Evolutionary conservation across 768 basidiomycete species (phyloP).

Genomic region (Bullera alba): DNA sequence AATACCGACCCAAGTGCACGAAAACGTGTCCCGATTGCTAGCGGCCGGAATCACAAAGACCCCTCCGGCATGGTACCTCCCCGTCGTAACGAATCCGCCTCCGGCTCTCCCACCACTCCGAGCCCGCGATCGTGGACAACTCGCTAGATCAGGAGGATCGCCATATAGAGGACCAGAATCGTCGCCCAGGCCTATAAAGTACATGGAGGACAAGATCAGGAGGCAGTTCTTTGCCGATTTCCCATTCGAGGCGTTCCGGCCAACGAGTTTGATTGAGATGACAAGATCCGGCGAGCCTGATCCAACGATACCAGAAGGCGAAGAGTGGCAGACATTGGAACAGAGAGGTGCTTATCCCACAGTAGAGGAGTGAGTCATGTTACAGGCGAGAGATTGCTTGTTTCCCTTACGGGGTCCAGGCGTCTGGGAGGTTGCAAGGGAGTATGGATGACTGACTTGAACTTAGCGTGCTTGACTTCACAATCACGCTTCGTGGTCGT

Average conservation of each 20-base stretch:
- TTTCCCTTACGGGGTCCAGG: too few relatives aligned
- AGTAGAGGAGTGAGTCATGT: conserved; percentile 80
- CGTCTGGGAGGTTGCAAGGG: too few relatives aligned
- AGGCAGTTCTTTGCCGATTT: conserved; percentile 91
- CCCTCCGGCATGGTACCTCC: conserved; percentile 74
- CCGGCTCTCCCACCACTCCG: conserved; percentile 63
- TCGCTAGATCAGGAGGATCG: conserved; percentile 13
- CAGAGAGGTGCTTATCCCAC: conserved; percentile 77
- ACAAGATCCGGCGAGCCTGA: conserved; percentile 15
- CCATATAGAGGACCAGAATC: conserved; percentile 30
- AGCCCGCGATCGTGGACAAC: background rate
- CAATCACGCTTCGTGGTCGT: too few relatives aligned
- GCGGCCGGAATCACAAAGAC: conserved; percentile 57
- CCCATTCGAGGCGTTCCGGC: conserved; percentile 88
- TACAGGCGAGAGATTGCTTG: too few relatives aligned
- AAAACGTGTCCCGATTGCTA: conserved; percentile 73
- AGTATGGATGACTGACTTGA: too few relatives aligned
- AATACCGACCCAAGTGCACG: conserved; percentile 80
- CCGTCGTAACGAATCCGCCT: conserved; percentile 82
- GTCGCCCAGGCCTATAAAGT: conserved; percentile 58
- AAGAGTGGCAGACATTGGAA: conserved; percentile 66
- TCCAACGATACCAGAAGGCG: conserved; percentile 46
- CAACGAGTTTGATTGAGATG: conserved; percentile 67
- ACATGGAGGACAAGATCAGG: conserved; percentile 77
- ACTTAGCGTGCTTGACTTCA: too few relatives aligned